Conservation (phyloP, 768 basidiomycete genomes). For the Harrya chromipes region DNA sequence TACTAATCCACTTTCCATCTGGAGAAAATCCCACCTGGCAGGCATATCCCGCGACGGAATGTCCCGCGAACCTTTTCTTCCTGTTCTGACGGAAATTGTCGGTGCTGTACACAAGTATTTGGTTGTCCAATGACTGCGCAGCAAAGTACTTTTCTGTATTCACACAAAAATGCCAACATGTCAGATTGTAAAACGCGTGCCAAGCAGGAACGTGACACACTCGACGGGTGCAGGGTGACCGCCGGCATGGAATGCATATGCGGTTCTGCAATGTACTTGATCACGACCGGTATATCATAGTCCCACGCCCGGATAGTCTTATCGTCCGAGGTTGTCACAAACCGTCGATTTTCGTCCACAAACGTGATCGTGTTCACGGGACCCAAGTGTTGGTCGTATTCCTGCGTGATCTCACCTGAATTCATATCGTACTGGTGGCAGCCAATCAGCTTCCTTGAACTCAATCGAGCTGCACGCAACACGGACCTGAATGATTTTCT, state of each 20-base stretch:
- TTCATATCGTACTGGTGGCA: conserved; percentile 84
- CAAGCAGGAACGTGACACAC: conserved; percentile 43
- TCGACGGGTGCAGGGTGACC: conserved; percentile 91
- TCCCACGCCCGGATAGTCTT: conserved; percentile 99
- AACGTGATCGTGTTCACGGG: conserved; percentile 99
- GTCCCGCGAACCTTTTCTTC: conserved; percentile 97
- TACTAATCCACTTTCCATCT: conserved; percentile 97
- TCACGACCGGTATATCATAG: conserved; percentile 98
- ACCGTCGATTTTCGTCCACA: conserved; percentile 95
- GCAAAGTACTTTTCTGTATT: conserved; percentile 89
- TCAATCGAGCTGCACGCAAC: background rate
- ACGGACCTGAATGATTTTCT: conserved; percentile 95
- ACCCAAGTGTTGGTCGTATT: conserved; percentile 98
- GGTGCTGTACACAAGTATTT: conserved; percentile 95
- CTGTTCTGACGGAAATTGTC: conserved; percentile 99
- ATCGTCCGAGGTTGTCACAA: conserved; percentile 98
- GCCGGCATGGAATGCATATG: conserved; percentile 99
- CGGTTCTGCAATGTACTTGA: conserved; percentile 99
- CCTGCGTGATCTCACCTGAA: conserved; percentile 93
- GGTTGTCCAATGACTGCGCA: conserved; percentile 96
- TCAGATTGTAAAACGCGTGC: background rate
- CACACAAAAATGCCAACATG: conserved; percentile 15
- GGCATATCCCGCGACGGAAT: conserved; percentile 95
- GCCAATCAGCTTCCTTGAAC: background rate
- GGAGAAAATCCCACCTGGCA: conserved; percentile 97